These are phyloP conservation scores for Beauveria rudraprayagi DNA, from an alignment of 2,329 filamentous ascomycete genomes.

Conservation along the genomic window DNA sequence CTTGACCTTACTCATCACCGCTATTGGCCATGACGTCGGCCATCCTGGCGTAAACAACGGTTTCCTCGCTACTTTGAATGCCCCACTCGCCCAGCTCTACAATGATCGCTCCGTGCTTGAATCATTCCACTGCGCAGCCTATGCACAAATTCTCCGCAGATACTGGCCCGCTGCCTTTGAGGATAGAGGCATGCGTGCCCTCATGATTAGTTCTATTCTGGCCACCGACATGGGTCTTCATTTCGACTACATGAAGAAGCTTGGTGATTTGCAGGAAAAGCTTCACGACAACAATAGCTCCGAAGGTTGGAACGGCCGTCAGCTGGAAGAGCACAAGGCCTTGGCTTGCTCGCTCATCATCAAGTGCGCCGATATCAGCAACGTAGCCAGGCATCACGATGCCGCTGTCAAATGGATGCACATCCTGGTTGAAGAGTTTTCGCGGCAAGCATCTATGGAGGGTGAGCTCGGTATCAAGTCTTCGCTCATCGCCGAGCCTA, in stretches of 20 bases:
- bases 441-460: constrained; percentile 89
- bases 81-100: constrained; percentile 88
- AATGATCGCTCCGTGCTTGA: constrained; percentile 96
- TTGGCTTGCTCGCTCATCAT: constrained; percentile 86
- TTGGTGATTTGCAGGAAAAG: constrained; percentile 73
- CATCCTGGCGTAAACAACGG: constrained; percentile 98
- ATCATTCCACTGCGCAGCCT: constrained; percentile 95
- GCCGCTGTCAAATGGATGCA: constrained; percentile 84
- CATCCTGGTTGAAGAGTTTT: constrained; percentile 92
- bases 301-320: constrained; percentile 69
- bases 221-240: constrained; percentile 97
- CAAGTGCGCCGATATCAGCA: constrained; percentile 98
- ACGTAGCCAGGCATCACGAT: constrained; percentile 80
- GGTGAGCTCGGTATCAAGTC: constrained; percentile 78
- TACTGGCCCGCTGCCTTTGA: constrained; percentile 83
- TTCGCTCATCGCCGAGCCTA: constrained; percentile 75
- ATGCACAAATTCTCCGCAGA: constrained; percentile 86
- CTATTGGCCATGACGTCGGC: constrained; percentile 96
- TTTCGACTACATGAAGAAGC: constrained; percentile 90
- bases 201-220: constrained; percentile 96
- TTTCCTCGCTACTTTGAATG: constrained; percentile 85
- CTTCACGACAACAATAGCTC: constrained; percentile 58
- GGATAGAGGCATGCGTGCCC: constrained; percentile 68
- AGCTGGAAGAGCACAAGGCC: constrained; percentile 67
- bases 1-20: constrained; percentile 80